Evolutionary conservation across 306 rosid species (phyloP), one percentile per base, ranked within the genome.

Genomic region (Cicer pinnatifidum): DNA sequence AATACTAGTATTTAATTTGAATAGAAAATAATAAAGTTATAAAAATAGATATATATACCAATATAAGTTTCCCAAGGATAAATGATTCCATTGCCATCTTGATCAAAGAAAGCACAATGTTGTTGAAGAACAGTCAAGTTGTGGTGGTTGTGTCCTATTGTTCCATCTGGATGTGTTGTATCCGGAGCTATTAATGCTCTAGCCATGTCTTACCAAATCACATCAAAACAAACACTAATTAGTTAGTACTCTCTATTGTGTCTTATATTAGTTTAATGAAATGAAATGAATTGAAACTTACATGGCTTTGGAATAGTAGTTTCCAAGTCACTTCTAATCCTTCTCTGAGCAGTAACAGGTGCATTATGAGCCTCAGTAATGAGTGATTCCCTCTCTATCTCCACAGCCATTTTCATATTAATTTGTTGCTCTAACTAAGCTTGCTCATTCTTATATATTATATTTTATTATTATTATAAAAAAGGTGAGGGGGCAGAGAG

Each of bases 11-110:
- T 58, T 11, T 6, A 7, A 11, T 6, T 20, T 3, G 33, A 28
- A 3, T 28, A 28, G 4, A 23, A 11, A 12, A 57, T 23, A 23
- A 23, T 23, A 54, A 1, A 17, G 9, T 50, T 6, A 13, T 7
- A 53, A 20, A 54, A 23, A 2, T 52, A 6, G 1, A 28, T 6
- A 16, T 47, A 47, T 13, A 11, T 33, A 86, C 96, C 98, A 19
- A 44, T 37, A 54, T 82, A 91, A 46, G 96, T 94, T 78, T 94
- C 97, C 97, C 95, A 94, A 8, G 97, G 98, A 68, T 91, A 94
- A 72, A 91, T 13, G 53, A 91, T 86, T 38, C 97, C 98, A 48
- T 91, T 78, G 73, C 82, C 87, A 64, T 91, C 95, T 61, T 53
- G 86, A 87, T 94, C 97, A 71, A 94, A 91, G 46, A 91, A 91